Evolutionary conservation across 73 alveolate genomes (phyloP), one percentile per base, ranked within the genome.

Genomic region (Symbiodinium pilosum): DNA sequence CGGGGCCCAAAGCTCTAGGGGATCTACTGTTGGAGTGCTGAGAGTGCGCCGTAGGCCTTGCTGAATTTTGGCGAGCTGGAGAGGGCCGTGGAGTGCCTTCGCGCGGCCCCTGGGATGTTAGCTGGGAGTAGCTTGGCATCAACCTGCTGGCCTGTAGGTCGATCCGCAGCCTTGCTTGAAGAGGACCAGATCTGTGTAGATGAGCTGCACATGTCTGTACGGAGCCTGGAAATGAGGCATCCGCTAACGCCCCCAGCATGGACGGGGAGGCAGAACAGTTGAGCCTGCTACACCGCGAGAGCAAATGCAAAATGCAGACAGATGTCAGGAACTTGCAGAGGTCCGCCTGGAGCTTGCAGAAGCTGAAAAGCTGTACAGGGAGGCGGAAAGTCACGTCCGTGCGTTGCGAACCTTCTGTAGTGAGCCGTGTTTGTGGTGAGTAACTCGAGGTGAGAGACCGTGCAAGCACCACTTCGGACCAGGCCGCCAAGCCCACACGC

Each of bases 31-130:
- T 47, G 6, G 59, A 4, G 4, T 7, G 85, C 85, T 30, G 30
- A 12, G 41, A n/a, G n/a, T n/a, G n/a, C 43, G 43, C 20, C 30
- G 14, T 21, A 88, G 95, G 95, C 97, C 32, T 47, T 91, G 89
- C 73, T 68, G 32, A 91, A 43, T 16, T 91, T 91, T 40, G 97
- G 97, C 36, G 97, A 91, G 97, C 81, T 91, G 83, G 97, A 91
- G 77, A 85, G 97, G 34, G 97, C 97, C 3, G 77, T 91, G 73
- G 97, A 91, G 84, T 16, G 89, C 42, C 54, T 91, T 8, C 97
- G 97, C 41, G 7, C 3, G 81, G 39, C 38, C 81, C 59, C 59
- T 9, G 59, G 21, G 59, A 47, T 47, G 21, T 47, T n/a, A n/a
- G n/a, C n/a, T n/a, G 59, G 59, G 21, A 47, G 21, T 47, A 47